Evolutionary conservation across 495 filamentous ascomycete genomes (phyloP).

Genomic region (Talaromyces stipitatus): DNA sequence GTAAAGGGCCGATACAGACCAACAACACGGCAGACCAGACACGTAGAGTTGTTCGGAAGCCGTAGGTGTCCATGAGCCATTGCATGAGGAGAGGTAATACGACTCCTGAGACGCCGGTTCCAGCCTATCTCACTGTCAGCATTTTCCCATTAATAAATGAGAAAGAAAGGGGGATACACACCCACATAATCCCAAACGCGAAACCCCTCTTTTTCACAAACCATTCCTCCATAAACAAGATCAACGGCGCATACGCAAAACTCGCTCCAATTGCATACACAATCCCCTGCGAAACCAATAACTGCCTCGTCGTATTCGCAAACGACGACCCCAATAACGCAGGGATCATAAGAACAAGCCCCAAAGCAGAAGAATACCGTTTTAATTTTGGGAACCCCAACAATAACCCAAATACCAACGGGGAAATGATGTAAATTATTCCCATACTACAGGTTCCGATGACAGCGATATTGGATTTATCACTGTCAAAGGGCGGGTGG

Average conservation of each 20-base stretch:
- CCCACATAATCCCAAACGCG: conserved; percentile 45
- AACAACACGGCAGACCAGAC: conserved; percentile 40
- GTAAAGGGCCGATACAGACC: conserved; percentile 40
- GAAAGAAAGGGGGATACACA: conserved; percentile 1
- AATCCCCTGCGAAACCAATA: conserved; percentile 41
- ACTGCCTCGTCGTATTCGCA: neutral
- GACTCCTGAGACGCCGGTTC: conserved; percentile 33
- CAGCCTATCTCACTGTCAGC: conserved; percentile 17
- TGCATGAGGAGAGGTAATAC: conserved; percentile 43
- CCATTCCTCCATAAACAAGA: conserved; percentile 48
- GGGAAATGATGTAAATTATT: conserved; percentile 40
- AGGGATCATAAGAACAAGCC: conserved; percentile 28
- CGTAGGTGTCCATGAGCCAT: conserved; percentile 39
- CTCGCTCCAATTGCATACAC: conserved; percentile 39
- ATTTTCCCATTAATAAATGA: neutral
- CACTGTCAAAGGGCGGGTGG: conserved; percentile 35
- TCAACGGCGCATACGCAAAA: conserved; percentile 37
- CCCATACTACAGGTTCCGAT: conserved; percentile 41
- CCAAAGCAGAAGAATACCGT: conserved; percentile 27
- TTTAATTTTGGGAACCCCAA: conserved; percentile 30
- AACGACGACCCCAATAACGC: neutral
- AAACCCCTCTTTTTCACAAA: conserved; percentile 41
- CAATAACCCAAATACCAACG: conserved; percentile 34
- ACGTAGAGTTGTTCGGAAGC: conserved; percentile 44
- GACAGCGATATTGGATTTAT: conserved; percentile 29